phyloP scores from a whole-genome alignment of 257 asterid species.

The Lavandula angustifolia region DNA sequence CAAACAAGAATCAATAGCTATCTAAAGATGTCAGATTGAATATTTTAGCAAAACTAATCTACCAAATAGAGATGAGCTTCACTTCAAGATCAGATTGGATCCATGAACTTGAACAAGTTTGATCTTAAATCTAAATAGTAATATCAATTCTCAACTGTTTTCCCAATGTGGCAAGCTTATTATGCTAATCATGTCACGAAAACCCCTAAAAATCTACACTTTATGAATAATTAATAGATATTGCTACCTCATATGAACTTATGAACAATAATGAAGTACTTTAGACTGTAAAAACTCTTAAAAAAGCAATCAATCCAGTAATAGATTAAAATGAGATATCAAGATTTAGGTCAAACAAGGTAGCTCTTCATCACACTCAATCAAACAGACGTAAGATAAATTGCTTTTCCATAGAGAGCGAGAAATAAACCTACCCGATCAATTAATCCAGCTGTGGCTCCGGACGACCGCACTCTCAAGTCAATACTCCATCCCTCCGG shows the following conservation, averaged over 20 bases:
- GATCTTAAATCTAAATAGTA: not conserved
- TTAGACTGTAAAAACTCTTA: constrained; percentile 9
- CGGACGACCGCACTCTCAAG: constrained; percentile 39
- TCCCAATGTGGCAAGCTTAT: not conserved
- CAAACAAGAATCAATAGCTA: not conserved
- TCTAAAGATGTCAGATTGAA: not conserved
- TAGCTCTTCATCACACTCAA: constrained; percentile 8
- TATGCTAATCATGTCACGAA: not conserved
- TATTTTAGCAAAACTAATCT: not conserved
- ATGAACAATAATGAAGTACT: not conserved
- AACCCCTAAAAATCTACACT: constrained; percentile 17
- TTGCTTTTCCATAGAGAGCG: not conserved
- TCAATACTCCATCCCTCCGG: constrained; percentile 45
- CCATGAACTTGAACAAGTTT: not conserved
- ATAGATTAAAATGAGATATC: constrained; percentile 1
- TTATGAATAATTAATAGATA: not conserved
- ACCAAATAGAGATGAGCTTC: not conserved
- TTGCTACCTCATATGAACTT: not conserved
- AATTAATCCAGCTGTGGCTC: constrained; percentile 44
- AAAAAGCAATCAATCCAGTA: constrained; percentile 15
- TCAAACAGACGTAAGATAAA: not conserved
- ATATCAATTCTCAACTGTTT: constrained; percentile 4
- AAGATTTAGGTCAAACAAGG: not conserved
- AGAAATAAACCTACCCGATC: constrained; percentile 40
- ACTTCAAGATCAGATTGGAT: not conserved